A percentile compares a stretch with the other conserved stretches of the same genome.
phyloP scores from a whole-genome alignment of 345 rosid genomes.

The Euphorbia tirucalli region DNA sequence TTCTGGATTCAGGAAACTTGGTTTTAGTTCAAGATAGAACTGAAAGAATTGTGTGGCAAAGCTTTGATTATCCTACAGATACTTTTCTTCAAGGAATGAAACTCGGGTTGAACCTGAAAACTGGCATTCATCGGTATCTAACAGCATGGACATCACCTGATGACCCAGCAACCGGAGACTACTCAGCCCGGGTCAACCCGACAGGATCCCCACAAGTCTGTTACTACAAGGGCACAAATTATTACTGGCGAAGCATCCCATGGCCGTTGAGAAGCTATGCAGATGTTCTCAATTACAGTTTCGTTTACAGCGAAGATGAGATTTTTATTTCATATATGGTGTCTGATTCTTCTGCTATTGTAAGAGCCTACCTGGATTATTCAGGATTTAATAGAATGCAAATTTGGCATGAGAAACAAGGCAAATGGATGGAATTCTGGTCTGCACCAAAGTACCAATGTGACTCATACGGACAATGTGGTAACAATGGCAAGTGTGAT shows the following conservation, averaged over 20 bases:
- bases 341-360: not conserved
- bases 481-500: conserved; percentile 1
- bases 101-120: conserved; percentile 14
- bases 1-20: conserved; percentile 14
- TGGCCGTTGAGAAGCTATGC: conserved; percentile 3
- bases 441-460: not conserved
- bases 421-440: conserved; percentile 1
- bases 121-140: conserved; percentile 9
- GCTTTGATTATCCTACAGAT: conserved; percentile 34
- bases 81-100: conserved; percentile 21
- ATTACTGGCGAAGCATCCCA: conserved; percentile 12
- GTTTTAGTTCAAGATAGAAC: not conserved
- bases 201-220: not conserved
- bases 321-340: not conserved
- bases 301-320: not conserved
- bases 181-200: not conserved
- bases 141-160: conserved; percentile 14
- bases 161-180: conserved; percentile 18
- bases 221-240: not conserved
- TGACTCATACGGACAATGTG: conserved; percentile 8
- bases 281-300: not conserved
- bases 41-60: conserved; percentile 32
- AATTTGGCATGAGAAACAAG: not conserved
- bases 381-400: not conserved
- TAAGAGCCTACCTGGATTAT: not conserved